Evolutionary conservation across 2,329 filamentous ascomycete genomes (phyloP), one percentile per base, ranked within the genome.

Genomic region (Ophiostoma tasmaniense): DNA sequence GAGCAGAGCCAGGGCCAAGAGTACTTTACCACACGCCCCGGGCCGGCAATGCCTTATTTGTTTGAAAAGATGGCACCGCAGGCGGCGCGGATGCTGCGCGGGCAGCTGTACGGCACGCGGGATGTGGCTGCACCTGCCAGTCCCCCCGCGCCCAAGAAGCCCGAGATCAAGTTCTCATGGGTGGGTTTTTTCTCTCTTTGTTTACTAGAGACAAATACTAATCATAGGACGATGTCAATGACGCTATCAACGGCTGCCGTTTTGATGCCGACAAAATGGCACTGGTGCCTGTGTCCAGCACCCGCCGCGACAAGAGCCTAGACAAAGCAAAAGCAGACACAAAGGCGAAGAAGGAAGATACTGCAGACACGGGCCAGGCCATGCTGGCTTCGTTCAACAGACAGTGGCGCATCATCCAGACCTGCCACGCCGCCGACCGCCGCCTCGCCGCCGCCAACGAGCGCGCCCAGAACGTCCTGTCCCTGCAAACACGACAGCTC

Each of bases 1-100:
- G 65, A 71, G 22, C 42, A 68, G 20, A 52, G 37, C 2, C 64
- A 71, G 11, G 65, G 67, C n/a, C 35, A 68, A 14, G 37, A 68
- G 20, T 66, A 45, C 17, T 66, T 62, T 5, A 70, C 69, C 1
- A 37, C 67, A 14, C 67, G 66, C 37, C 64, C 35, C 13, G 76
- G 77, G 64, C 71, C 74, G n/a, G 67, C 55, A 14, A 59, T 70
- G 67, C 37, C 69, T 3, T 64, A 66, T 1, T 69, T 74, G 25
- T 79, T 76, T 61, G 71, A 71, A 17, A 75, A 74, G 64, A 80
- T 79, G 78, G 74, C 74, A 14, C 77, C 77, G 1, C 64, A 45
- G 14, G 42, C 42, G 7, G 7, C 28, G 5, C 14, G 22, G 3
- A 30, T n/a, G 14, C 39, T 65, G 35, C 64, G 64, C 8, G 33